Evolutionary conservation across 2,329 filamentous ascomycete genomes (phyloP).

Genomic region (Chaetoscypha palmicola): DNA sequence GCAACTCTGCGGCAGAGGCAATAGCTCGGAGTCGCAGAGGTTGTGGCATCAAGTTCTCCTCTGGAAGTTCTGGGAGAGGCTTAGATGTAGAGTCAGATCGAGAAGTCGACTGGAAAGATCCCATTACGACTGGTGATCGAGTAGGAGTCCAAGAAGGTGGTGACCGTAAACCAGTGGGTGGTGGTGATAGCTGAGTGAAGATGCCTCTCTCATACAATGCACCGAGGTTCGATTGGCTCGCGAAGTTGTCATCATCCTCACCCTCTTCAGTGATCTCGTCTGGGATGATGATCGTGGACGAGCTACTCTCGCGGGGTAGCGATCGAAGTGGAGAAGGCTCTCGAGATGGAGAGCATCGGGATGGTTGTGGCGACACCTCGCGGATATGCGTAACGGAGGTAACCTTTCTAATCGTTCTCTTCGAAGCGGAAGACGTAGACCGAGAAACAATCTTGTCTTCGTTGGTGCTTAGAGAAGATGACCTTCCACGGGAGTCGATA

Average conservation of each 20-base stretch:
- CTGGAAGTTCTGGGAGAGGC: slow-evolving; percentile 26
- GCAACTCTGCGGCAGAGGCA: slow-evolving; percentile 17
- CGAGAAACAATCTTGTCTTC: background rate
- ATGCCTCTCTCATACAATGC: slow-evolving; percentile 17
- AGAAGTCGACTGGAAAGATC: background rate
- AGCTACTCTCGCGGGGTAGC: slow-evolving; percentile 26
- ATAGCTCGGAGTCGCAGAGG: slow-evolving; percentile 17
- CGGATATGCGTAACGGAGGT: slow-evolving; percentile 18
- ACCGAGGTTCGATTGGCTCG: slow-evolving; percentile 31
- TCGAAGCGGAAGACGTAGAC: background rate
- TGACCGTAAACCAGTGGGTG: slow-evolving; percentile 19
- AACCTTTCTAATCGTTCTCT: background rate
- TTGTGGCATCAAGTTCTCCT: slow-evolving; percentile 14
- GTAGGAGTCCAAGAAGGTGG: slow-evolving; percentile 8
- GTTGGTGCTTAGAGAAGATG: slow-evolving; percentile 17
- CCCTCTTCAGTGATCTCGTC: slow-evolving; percentile 42
- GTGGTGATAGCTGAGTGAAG: slow-evolving; percentile 26
- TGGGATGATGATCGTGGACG: slow-evolving; percentile 34
- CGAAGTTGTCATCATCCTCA: slow-evolving; percentile 58
- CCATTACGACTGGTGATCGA: background rate
- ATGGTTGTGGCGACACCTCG: slow-evolving; percentile 18
- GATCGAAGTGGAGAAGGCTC: slow-evolving; percentile 39
- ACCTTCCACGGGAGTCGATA: slow-evolving; percentile 18
- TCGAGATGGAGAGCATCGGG: slow-evolving; percentile 24
- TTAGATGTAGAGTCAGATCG: slow-evolving; percentile 15